These are phyloP conservation scores for Medicago ruthenica DNA, from an alignment of 306 rosid species.

Conservation along the genomic window DNA sequence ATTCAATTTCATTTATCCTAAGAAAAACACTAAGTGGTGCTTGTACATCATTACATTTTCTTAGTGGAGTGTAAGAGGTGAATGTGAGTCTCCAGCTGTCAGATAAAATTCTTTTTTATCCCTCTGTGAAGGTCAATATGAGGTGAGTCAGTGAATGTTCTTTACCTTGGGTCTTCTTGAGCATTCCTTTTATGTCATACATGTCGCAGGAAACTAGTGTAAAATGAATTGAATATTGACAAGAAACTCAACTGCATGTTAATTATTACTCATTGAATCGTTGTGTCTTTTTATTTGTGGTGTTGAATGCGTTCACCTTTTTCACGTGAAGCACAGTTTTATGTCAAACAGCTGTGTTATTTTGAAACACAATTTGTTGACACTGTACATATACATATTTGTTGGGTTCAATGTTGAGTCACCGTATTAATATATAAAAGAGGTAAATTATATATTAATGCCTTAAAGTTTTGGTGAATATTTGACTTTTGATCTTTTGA, in stretches of 20 bases:
- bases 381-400: too few species aligned
- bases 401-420: too few species aligned
- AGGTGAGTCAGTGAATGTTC: conserved; percentile 9
- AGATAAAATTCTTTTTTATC: neutral
- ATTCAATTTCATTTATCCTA: too few species aligned
- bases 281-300: neutral
- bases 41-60: too few species aligned
- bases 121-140: neutral
- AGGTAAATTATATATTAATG: too few species aligned
- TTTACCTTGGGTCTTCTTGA: conserved; percentile 1
- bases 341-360: too few species aligned
- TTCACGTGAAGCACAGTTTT: neutral
- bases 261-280: neutral
- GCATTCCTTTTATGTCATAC: neutral
- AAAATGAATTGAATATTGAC: conserved; percentile 9
- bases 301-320: conserved; percentile 30
- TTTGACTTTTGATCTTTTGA: too few species aligned
- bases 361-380: too few species aligned
- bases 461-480: too few species aligned
- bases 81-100: neutral
- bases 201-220: neutral
- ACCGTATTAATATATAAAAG: too few species aligned
- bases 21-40: too few species aligned
- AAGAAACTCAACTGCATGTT: conserved; percentile 16
- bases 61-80: too few species aligned